These are phyloP conservation scores for Zygoascus tannicola DNA, from an alignment of 805 yeast genomes.

Conservation along the genomic window DNA sequence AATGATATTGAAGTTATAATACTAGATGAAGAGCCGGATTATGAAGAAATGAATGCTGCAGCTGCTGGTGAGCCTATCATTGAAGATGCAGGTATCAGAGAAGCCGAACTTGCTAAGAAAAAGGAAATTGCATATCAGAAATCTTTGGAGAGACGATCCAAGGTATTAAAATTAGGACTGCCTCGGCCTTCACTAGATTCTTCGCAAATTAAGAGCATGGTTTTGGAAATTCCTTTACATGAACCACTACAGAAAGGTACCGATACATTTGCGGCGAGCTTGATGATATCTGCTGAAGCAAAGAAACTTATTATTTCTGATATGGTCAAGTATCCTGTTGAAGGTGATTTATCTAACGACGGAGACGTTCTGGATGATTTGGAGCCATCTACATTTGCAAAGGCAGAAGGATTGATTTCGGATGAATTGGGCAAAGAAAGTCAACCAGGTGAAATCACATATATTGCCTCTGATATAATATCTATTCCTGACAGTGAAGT, in stretches of 20 bases:
- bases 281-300: slow-evolving; percentile 19
- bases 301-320: slow-evolving; percentile 22
- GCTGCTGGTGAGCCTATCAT: slow-evolving; percentile 6
- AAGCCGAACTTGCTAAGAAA: slow-evolving; percentile 11
- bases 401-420: slow-evolving; percentile 12
- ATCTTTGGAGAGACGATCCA: slow-evolving; percentile 35
- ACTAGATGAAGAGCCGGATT: slow-evolving; percentile 27
- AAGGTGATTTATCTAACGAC: neutral
- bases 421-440: slow-evolving; percentile 5
- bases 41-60: slow-evolving; percentile 6
- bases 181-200: slow-evolving; percentile 19
- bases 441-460: slow-evolving; percentile 4
- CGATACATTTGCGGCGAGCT: slow-evolving; percentile 4
- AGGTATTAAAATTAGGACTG: slow-evolving; percentile 38
- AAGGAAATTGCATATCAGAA: slow-evolving; percentile 15
- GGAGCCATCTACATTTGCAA: slow-evolving; percentile 1
- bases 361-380: neutral
- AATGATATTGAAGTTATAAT: slow-evolving; percentile 29
- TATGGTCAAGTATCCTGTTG: slow-evolving; percentile 18
- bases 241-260: neutral
- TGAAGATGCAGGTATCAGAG: slow-evolving; percentile 13
- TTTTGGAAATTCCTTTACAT: neutral
- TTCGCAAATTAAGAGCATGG: neutral
- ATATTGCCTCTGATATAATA: neutral
- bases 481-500: neutral